Base-by-base conservation (phyloP, 2,329 filamentous ascomycete genomes). In the Colletotrichum costaricense region DNA sequence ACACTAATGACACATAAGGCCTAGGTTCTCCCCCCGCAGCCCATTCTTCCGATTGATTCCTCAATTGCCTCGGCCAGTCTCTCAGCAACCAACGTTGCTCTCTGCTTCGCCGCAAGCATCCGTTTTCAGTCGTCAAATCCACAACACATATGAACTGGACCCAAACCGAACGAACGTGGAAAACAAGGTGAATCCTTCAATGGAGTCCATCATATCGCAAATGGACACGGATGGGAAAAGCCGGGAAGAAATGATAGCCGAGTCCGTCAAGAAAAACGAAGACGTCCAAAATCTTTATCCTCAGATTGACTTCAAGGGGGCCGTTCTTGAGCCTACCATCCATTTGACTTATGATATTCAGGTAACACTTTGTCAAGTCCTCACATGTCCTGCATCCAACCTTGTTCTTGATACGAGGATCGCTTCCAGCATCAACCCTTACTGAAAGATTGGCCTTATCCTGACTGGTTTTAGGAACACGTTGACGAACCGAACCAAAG, bases 261-360 rank as follows among this genome's bases (percentile, higher is more conserved):
- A 73, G 14, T 49, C 67, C 28, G 14, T 70, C 19, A 62, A 62
- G n/a, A 65, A 62, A 19, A 68, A 63, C 42, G 46, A 73, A 19
- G 60, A 70, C 33, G 46, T 73, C 5, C 70, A 65, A 33, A 60
- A 38, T 2, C 35, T 65, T 9, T 70, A 70, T 42, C 70, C 70
- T 3, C 60, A 57, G 1, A 56, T 73, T 14, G 67, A 73, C 4
- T 73, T 73, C 70, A 73, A 62, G 22, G 67, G 35, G 0, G 67
- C 67, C 1, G 70, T 73, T 1, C 35, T 73, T 7, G 70, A 73
- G 4, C 70, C 70, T 3, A 57, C 54, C 12, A 67, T 73, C 16
- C 64, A 73, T 28, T 46, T 73, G 11, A 60, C 67, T 2, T 73
- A 70, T 35, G 70, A 73, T 24, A 73, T 73, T 6, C 67, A 70